Percentiles rank a stretch among this genome's conserved stretches.
These are phyloP conservation scores for Chaetomium strumarium DNA, from an alignment of 2,329 filamentous ascomycete species.

Conservation along the genomic window DNA sequence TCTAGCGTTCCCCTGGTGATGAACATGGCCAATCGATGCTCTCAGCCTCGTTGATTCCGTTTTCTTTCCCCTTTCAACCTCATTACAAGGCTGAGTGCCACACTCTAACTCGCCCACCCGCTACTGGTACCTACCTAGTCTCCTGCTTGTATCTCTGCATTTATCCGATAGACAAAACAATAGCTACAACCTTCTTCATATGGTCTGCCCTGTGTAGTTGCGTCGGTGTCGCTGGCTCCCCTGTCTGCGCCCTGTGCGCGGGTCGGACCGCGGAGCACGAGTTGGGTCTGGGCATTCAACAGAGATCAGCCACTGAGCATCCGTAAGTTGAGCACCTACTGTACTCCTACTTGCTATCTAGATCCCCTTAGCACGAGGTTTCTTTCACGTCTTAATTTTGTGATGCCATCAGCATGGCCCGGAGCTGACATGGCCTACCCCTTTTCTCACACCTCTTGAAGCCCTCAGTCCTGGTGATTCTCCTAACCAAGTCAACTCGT, in stretches of 20 bases:
- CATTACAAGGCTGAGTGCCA: slow-evolving; percentile 1
- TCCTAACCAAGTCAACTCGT: too few species aligned
- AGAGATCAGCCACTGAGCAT: too few species aligned
- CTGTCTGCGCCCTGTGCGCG: not conserved
- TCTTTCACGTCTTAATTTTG: too few species aligned
- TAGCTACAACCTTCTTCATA: not conserved
- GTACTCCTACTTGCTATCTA: too few species aligned
- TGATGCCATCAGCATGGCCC: too few species aligned
- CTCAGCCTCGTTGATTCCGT: slow-evolving; percentile 1
- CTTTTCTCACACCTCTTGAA: too few species aligned
- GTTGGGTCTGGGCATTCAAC: too few species aligned
- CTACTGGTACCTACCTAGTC: not conserved
- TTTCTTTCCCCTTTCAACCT: slow-evolving; percentile 8
- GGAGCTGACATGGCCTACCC: too few species aligned
- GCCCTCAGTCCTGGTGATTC: too few species aligned
- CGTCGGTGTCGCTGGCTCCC: not conserved
- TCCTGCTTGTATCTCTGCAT: not conserved
- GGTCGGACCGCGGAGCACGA: not conserved
- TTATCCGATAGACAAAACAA: not conserved
- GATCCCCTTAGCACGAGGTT: too few species aligned
- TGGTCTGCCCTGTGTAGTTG: not conserved
- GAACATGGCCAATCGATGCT: not conserved
- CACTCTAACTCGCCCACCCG: not conserved
- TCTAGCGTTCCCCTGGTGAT: slow-evolving; percentile 13
- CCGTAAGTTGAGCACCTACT: too few species aligned